These are phyloP conservation scores for Salix koriyanagi DNA, from an alignment of 345 rosid species.

Conservation along the genomic window DNA sequence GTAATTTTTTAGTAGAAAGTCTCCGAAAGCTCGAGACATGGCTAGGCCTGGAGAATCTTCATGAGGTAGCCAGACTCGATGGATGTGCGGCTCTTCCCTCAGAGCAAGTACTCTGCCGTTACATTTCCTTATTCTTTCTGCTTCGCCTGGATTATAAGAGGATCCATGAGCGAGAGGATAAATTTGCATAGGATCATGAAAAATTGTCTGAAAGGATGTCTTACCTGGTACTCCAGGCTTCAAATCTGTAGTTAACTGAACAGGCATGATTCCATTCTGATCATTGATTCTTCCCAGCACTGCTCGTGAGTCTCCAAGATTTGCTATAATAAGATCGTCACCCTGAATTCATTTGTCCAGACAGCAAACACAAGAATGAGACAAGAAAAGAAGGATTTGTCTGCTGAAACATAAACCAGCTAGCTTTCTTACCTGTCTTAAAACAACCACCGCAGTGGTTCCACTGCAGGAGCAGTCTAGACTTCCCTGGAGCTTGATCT, in stretches of 20 bases:
- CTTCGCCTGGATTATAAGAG: conserved; percentile 53
- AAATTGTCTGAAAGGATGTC: conserved; percentile 6
- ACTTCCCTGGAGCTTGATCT: conserved; percentile 52
- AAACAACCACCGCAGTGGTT: conserved; percentile 69
- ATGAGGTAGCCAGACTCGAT: conserved; percentile 80
- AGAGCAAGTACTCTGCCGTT: conserved; percentile 69
- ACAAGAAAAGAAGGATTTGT: not conserved
- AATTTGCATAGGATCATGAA: not conserved
- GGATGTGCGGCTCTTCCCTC: conserved; percentile 66
- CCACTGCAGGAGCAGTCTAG: conserved; percentile 73
- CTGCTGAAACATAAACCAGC: not conserved
- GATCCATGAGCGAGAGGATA: not conserved
- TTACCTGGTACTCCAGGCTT: conserved; percentile 77
- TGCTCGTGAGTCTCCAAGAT: conserved; percentile 92
- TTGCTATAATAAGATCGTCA: conserved; percentile 66
- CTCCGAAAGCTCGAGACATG: conserved; percentile 92
- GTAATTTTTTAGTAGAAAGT: conserved; percentile 59
- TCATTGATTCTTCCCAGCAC: conserved; percentile 50
- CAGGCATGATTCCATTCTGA: conserved; percentile 41
- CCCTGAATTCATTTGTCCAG: conserved; percentile 34
- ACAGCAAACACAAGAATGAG: not conserved
- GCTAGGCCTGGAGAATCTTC: conserved; percentile 86
- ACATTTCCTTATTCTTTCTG: conserved; percentile 65
- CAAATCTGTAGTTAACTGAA: conserved; percentile 70
- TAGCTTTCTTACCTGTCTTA: conserved; percentile 42